A percentile compares a stretch with the other conserved stretches of the same genome.
phyloP scores from a whole-genome alignment of 495 filamentous ascomycete genomes.

The Aspergillus leporis region DNA sequence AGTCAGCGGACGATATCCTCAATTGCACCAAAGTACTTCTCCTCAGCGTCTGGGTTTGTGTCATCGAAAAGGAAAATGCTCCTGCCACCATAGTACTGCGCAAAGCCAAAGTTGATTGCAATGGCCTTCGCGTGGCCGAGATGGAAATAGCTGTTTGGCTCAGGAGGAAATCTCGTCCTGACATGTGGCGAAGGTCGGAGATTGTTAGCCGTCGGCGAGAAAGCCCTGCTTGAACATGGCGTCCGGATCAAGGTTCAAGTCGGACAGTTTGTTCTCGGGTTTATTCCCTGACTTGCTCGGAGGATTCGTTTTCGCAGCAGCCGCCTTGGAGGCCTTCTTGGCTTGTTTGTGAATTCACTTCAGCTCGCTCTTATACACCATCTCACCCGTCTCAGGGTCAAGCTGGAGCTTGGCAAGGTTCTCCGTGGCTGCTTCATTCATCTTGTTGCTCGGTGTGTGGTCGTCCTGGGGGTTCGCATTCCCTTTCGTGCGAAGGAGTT shows the following conservation, averaged over 20 bases:
- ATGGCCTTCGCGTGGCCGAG: slow-evolving; percentile 96
- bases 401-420: slow-evolving; percentile 58
- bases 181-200: slow-evolving; percentile 59
- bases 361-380: slow-evolving; percentile 64
- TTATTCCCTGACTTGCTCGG: slow-evolving; percentile 13
- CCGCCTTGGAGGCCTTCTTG: slow-evolving; percentile 52
- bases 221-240: slow-evolving; percentile 85
- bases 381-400: slow-evolving; percentile 66
- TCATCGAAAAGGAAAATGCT: slow-evolving; percentile 61
- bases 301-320: slow-evolving; percentile 18
- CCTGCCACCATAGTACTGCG: slow-evolving; percentile 74
- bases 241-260: slow-evolving; percentile 46
- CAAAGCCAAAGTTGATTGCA: slow-evolving; percentile 95
- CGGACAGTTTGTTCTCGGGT: slow-evolving; percentile 28
- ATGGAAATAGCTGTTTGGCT: slow-evolving; percentile 75
- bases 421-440: slow-evolving; percentile 55
- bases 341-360: slow-evolving; percentile 64
- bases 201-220: slow-evolving; percentile 75
- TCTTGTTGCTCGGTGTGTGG: too few species aligned
- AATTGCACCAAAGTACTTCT: slow-evolving; percentile 76
- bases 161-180: slow-evolving; percentile 89
- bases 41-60: slow-evolving; percentile 82
- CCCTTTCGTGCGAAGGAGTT: too few species aligned
- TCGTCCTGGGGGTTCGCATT: too few species aligned
- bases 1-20: slow-evolving; percentile 80